A percentile compares a stretch with the other conserved stretches of the same genome.
Evolutionary conservation across 139 green algal genomes (phyloP).

Genomic region (Zygnema cylindricum): DNA sequence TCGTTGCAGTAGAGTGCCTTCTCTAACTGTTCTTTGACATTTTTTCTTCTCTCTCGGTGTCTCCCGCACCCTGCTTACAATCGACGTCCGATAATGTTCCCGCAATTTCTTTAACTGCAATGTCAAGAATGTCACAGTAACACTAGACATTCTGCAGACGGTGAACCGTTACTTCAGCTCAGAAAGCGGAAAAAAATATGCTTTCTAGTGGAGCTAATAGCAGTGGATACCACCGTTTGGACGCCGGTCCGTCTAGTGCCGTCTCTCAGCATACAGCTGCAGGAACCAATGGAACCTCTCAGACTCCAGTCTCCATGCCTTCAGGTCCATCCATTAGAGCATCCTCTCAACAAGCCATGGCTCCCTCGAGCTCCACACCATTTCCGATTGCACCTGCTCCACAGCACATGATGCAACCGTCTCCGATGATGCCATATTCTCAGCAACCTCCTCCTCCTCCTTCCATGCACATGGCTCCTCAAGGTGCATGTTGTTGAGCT

Average conservation of each 20-base stretch:
- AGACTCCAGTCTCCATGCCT: not conserved
- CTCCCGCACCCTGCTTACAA: too few relatives aligned
- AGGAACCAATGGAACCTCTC: not conserved
- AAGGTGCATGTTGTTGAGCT: conserved; percentile 2
- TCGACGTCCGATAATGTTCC: too few relatives aligned
- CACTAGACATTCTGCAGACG: too few relatives aligned
- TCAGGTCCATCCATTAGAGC: too few relatives aligned
- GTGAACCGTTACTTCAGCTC: too few relatives aligned
- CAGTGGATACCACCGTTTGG: not conserved
- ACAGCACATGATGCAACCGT: conserved; percentile 27
- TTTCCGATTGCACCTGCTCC: conserved; percentile 37
- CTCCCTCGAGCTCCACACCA: conserved; percentile 16
- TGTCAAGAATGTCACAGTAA: too few relatives aligned
- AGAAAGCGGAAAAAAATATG: too few relatives aligned
- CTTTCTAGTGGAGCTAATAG: too few relatives aligned
- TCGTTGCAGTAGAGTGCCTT: too few relatives aligned
- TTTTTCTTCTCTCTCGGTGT: too few relatives aligned
- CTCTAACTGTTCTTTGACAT: too few relatives aligned
- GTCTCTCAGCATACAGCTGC: not conserved
- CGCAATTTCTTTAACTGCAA: too few relatives aligned
- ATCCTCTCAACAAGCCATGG: not conserved
- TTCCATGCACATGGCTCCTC: conserved; percentile 6
- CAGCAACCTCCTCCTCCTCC: conserved; percentile 3
- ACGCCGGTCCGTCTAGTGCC: not conserved
- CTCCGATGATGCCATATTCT: conserved; percentile 39